Evolutionary conservation across 176 grass and related monocot species (phyloP).

Genomic region (Dendrocalamus sinicus): DNA sequence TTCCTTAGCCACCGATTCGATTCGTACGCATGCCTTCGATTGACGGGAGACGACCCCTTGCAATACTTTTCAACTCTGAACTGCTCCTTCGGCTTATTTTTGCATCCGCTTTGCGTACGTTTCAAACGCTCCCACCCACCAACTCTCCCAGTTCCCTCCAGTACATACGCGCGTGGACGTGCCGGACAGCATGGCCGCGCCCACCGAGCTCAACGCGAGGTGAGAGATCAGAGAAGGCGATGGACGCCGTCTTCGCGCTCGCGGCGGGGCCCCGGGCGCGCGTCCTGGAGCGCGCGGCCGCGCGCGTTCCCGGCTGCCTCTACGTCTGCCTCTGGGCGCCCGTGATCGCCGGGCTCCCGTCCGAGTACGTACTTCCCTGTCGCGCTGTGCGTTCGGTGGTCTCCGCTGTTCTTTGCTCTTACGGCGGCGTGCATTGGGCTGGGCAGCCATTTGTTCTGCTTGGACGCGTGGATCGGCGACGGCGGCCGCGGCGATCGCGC

Average conservation of each 20-base stretch:
- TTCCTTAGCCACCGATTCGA: no score
- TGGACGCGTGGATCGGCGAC: conserved; percentile 56
- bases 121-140: conserved; percentile 34
- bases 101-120: conserved; percentile 23
- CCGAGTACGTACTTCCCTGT: background rate
- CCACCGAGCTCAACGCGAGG: background rate
- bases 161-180: background rate
- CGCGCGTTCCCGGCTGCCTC: conserved; percentile 54
- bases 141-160: background rate
- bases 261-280: conserved; percentile 20
- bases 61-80: background rate
- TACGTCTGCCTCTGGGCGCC: conserved; percentile 60
- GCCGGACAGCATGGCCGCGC: background rate
- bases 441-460: conserved; percentile 50
- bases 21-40: background rate
- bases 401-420: background rate
- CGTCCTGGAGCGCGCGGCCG: conserved; percentile 53
- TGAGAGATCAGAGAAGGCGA: conserved; percentile 19
- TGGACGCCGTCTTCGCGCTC: conserved; percentile 54
- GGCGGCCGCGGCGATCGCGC: background rate
- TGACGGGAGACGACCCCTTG: background rate
- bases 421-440: background rate
- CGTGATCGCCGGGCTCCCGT: conserved; percentile 6
- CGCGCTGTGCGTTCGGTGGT: background rate
- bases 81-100: background rate